Percentiles rank a stretch among this genome's conserved stretches.
phyloP scores from a whole-genome alignment of 306 rosid genomes.

The Citrullus amarus region DNA sequence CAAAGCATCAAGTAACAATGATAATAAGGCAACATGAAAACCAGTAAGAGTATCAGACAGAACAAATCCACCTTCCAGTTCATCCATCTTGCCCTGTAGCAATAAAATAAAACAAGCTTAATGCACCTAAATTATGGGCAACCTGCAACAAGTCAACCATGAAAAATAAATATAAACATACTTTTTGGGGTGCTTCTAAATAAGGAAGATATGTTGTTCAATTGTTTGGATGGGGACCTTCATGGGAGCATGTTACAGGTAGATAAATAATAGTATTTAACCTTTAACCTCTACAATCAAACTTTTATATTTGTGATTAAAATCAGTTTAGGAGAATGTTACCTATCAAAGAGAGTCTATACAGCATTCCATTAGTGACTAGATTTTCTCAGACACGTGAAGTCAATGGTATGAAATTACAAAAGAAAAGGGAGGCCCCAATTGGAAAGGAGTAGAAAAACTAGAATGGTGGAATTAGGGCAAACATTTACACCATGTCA shows the following conservation, averaged over 20 bases:
- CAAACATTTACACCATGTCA: no score
- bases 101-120: background rate
- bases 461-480: no score
- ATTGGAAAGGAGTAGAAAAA: no score
- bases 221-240: background rate
- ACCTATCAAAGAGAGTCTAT: background rate
- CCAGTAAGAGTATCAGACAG: conserved; percentile 68
- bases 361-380: background rate
- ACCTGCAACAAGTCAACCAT: background rate
- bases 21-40: conserved; percentile 82
- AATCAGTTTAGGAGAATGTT: background rate
- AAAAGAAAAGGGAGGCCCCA: no score
- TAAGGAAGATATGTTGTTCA: background rate
- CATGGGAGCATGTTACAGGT: background rate
- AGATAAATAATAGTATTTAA: background rate
- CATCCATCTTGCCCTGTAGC: conserved; percentile 61
- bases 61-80: conserved; percentile 91
- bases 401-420: no score
- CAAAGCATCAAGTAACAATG: conserved; percentile 87
- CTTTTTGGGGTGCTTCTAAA: background rate
- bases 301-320: background rate
- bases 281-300: background rate
- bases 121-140: background rate
- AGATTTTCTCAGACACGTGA: background rate
- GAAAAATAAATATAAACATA: background rate